phyloP scores from a whole-genome alignment of 768 basidiomycete species.

The Paxillus involutus region DNA sequence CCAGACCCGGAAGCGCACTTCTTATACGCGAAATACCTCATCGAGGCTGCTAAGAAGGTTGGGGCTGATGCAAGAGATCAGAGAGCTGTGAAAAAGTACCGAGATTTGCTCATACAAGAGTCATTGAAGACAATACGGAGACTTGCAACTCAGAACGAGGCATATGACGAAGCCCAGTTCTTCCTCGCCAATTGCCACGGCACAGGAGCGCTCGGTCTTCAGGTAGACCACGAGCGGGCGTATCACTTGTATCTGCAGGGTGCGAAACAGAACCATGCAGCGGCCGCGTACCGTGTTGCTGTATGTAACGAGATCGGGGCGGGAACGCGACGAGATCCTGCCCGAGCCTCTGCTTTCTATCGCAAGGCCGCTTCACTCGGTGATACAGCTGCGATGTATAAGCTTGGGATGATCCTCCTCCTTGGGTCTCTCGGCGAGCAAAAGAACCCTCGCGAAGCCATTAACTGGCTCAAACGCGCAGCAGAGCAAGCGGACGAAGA shows the following conservation, averaged over 20 bases:
- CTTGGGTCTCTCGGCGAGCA: slow-evolving; percentile 81
- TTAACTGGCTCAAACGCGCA: slow-evolving; percentile 92
- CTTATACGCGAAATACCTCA: slow-evolving; percentile 96
- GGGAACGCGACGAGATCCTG: slow-evolving; percentile 85
- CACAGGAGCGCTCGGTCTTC: slow-evolving; percentile 91
- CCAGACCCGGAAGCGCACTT: slow-evolving; percentile 99
- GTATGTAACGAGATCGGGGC: slow-evolving; percentile 99
- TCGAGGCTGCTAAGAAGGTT: slow-evolving; percentile 95
- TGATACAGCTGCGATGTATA: slow-evolving; percentile 99
- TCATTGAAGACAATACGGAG: slow-evolving; percentile 90
- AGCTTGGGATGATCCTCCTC: slow-evolving; percentile 97
- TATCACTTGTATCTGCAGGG: slow-evolving; percentile 98
- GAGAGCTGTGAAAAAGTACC: slow-evolving; percentile 85
- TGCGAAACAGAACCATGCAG: slow-evolving; percentile 93
- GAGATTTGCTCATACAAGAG: slow-evolving; percentile 84
- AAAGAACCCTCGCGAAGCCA: slow-evolving; percentile 86
- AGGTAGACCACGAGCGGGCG: slow-evolving; percentile 96
- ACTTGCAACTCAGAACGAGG: slow-evolving; percentile 87
- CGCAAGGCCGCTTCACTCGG: slow-evolving; percentile 94
- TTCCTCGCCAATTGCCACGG: slow-evolving; percentile 98
- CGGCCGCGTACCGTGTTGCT: slow-evolving; percentile 94
- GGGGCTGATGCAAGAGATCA: slow-evolving; percentile 71
- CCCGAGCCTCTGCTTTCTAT: slow-evolving; percentile 92
- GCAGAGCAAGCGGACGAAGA: slow-evolving; percentile 98
- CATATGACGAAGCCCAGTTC: slow-evolving; percentile 96